Conservation (phyloP, 495 filamentous ascomycete genomes). For the Pyrenula aspistea region DNA sequence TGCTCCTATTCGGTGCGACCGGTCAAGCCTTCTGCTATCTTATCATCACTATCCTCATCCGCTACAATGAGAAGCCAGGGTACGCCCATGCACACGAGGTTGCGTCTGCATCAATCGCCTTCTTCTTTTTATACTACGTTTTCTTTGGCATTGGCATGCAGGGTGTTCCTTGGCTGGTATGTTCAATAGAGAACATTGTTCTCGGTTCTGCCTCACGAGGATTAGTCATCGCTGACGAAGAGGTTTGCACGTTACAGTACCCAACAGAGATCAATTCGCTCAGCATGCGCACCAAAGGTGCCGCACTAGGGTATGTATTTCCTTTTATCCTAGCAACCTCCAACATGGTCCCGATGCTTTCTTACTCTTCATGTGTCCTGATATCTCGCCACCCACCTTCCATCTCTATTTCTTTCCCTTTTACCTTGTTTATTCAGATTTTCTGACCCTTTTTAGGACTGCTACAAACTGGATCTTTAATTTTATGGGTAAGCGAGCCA, state of each 20-base stretch:
- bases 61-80: slow-evolving; percentile 21
- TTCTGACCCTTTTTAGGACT: slow-evolving; percentile 18
- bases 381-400: too few species aligned
- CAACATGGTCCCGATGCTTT: too few species aligned
- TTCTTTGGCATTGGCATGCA: slow-evolving; percentile 38
- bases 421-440: not conserved
- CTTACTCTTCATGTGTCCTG: too few species aligned
- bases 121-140: slow-evolving; percentile 35
- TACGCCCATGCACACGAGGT: slow-evolving; percentile 10
- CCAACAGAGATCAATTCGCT: slow-evolving; percentile 49
- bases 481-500: slow-evolving; percentile 26
- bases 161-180: slow-evolving; percentile 15
- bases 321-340: not conserved
- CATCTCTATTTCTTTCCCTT: not conserved
- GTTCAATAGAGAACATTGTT: too few species aligned
- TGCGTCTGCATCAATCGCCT: slow-evolving; percentile 23
- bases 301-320: slow-evolving; percentile 20
- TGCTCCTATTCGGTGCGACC: slow-evolving; percentile 35
- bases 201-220: too few species aligned
- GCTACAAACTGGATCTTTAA: slow-evolving; percentile 49
- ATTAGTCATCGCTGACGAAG: too few species aligned
- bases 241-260: slow-evolving; percentile 26
- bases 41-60: slow-evolving; percentile 32
- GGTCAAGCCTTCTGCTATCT: slow-evolving; percentile 41
- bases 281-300: slow-evolving; percentile 42